Percentiles rank a stretch among this genome's conserved stretches.
phyloP scores from a whole-genome alignment of 306 rosid genomes.

The Inga oerstediana region DNA sequence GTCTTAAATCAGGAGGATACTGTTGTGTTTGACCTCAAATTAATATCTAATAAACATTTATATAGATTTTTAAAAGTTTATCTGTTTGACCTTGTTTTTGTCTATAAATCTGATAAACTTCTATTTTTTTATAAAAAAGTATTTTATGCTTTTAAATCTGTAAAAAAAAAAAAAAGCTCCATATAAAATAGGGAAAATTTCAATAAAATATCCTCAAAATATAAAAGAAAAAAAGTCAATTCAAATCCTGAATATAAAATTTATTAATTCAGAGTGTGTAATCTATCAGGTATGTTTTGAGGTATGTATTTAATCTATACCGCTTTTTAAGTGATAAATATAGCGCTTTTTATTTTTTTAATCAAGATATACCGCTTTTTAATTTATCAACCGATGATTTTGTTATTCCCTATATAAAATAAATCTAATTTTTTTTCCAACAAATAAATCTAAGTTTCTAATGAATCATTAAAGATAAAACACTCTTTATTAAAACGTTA shows the following conservation, averaged over 20 bases:
- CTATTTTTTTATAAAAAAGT: not conserved
- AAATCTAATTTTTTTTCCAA: not conserved
- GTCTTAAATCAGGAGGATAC: not conserved
- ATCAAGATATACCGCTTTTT: not conserved
- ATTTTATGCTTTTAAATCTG: not conserved
- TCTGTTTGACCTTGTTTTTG: not conserved
- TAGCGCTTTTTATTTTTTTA: too few relatives aligned
- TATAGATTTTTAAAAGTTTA: not conserved
- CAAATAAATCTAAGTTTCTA: not conserved
- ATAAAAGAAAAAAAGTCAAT: too few relatives aligned
- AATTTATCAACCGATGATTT: not conserved
- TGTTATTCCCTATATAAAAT: not conserved
- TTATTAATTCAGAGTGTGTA: too few relatives aligned
- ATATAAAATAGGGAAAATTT: too few relatives aligned
- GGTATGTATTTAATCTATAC: too few relatives aligned
- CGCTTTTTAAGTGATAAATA: too few relatives aligned
- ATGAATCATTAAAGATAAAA: not conserved
- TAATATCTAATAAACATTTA: not conserved
- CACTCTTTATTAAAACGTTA: not conserved
- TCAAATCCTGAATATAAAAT: too few relatives aligned
- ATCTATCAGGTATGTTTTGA: not conserved
- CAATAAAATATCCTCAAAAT: too few relatives aligned
- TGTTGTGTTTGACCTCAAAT: not conserved
- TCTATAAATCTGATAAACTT: not conserved
- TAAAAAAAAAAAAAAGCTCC: too few relatives aligned